phyloP scores from a whole-genome alignment of 805 yeast species.

The Yamadazyma ubonensis region DNA sequence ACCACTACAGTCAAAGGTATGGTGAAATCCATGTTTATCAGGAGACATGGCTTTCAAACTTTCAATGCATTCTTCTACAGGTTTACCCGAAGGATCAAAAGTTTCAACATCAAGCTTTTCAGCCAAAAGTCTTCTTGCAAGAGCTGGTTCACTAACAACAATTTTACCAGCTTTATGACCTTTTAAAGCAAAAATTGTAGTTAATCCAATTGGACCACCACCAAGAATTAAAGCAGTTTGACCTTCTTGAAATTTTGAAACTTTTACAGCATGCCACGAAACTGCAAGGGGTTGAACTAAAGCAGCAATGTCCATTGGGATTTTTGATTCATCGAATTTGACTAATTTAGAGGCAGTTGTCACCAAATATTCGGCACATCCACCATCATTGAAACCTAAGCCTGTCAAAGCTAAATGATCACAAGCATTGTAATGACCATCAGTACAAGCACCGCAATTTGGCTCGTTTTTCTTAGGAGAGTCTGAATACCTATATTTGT shows the following conservation, averaged over 20 bases:
- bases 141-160: slow-evolving; percentile 62
- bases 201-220: slow-evolving; percentile 63
- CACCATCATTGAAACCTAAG: slow-evolving; percentile 57
- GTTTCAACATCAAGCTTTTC: slow-evolving; percentile 46
- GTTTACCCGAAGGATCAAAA: slow-evolving; percentile 48
- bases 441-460: slow-evolving; percentile 48
- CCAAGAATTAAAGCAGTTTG: slow-evolving; percentile 54
- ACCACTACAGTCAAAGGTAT: slow-evolving; percentile 56
- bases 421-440: slow-evolving; percentile 55
- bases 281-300: slow-evolving; percentile 59
- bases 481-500: slow-evolving; percentile 40
- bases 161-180: slow-evolving; percentile 39
- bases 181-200: slow-evolving; percentile 51
- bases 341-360: slow-evolving; percentile 39
- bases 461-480: slow-evolving; percentile 21
- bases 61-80: slow-evolving; percentile 35
- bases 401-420: slow-evolving; percentile 50
- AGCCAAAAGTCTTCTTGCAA: slow-evolving; percentile 55
- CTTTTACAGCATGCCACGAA: slow-evolving; percentile 58
- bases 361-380: slow-evolving; percentile 50
- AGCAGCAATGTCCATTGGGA: slow-evolving; percentile 47
- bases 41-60: slow-evolving; percentile 37
- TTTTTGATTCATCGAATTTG: slow-evolving; percentile 40
- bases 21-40: slow-evolving; percentile 47
- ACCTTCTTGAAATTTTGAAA: slow-evolving; percentile 41